Evolutionary conservation across 2,329 filamentous ascomycete species (phyloP).

Genomic region (Pseudogymnoascus sp.): DNA sequence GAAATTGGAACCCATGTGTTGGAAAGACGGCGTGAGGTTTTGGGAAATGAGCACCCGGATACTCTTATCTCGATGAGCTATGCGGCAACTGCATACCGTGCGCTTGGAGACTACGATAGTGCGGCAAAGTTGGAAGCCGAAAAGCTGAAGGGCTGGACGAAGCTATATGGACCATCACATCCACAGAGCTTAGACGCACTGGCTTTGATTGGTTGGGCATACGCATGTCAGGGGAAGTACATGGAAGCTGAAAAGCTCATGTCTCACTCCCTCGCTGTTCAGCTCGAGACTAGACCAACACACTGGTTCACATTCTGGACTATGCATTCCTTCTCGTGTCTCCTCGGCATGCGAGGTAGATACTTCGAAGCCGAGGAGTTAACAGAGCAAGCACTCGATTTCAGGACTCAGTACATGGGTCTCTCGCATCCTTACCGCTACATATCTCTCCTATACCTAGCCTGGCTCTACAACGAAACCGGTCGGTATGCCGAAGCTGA

Average conservation of each 20-base stretch:
- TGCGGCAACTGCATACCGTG: neutral
- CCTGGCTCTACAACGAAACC: neutral
- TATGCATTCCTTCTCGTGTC: neutral
- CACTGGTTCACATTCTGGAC: neutral
- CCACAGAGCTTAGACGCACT: neutral
- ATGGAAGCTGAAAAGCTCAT: neutral
- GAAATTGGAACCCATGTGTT: neutral
- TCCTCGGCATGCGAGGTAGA: neutral
- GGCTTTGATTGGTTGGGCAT: neutral
- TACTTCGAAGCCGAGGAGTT: neutral
- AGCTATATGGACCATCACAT: neutral
- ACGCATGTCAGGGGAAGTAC: neutral
- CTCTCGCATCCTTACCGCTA: neutral
- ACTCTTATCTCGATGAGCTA: conserved; percentile 15
- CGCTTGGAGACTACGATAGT: neutral
- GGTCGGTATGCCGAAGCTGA: conserved; percentile 5
- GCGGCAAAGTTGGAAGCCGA: neutral
- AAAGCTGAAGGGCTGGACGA: neutral
- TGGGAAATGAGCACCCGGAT: conserved; percentile 14
- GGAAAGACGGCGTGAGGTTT: neutral
- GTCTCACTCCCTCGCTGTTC: neutral
- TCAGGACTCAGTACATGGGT: neutral
- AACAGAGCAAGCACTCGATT: neutral
- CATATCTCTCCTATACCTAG: neutral
- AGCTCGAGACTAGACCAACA: neutral